Evolutionary conservation across 441 rosid genomes (phyloP), one percentile per base, ranked within the genome.

Genomic region (Bocquillonia castaneifolia): DNA sequence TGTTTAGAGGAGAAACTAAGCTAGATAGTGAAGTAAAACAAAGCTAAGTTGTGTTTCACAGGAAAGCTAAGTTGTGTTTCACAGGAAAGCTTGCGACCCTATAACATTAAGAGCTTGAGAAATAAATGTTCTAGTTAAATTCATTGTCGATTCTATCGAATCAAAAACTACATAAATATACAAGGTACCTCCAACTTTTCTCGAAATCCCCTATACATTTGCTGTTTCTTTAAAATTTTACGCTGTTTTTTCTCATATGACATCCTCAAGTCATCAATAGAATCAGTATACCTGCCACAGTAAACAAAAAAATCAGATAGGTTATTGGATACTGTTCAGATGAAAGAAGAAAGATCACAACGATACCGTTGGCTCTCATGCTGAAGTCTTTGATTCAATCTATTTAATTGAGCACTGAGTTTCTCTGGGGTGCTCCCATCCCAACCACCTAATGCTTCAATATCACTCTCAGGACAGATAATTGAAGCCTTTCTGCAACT

Each of bases 381-480:
- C 77, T 83, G 74, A 81, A 94, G 93, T 69, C 97, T 86, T 76
- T 83, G 85, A 69, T 72, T 88, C 83, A 87, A 74, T 80, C 77
- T 85, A 71, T 72, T 83, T 57, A 87, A 76, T 67, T 82, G 88
- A 59, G 96, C 88, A 62, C 92, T 90, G 37, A 94, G 89, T 73
- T 94, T 89, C 80, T 92, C 99, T 36, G 97, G 90, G 32, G 86
- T 84, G 76, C 89, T 78, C 54, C 89, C 94, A 69, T 88, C 97
- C 83, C 83, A 81, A 71, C 79, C 88, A 70, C 90, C 98, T 68
- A 88, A 78, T 79, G 88, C 86, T 84, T 90, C 73, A 66, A 88
- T 80, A 72, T 92, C 99, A 82, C 80, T 80, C 84, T 87, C 99
- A n/a, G 89, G 90, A 80, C 96, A 92, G 73, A 94, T 92, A 74